Conservation (phyloP, 1,284 basidiomycete genomes). For the Ustilago loliicola region DNA sequence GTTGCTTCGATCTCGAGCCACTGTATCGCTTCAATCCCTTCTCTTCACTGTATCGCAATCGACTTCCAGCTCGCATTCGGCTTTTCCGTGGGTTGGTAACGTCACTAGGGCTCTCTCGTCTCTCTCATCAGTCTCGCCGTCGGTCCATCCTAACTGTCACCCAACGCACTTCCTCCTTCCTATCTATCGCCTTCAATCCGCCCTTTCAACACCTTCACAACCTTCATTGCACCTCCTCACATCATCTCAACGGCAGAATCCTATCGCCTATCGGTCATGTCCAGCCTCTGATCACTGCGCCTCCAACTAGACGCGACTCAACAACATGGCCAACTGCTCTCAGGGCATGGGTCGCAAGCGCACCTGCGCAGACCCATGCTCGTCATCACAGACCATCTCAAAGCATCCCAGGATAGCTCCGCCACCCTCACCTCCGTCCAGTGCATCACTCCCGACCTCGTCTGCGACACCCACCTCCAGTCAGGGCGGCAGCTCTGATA, state of each 20-base stretch:
- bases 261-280: slow-evolving; percentile 11
- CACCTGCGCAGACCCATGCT: slow-evolving; percentile 15
- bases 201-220: not conserved
- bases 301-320: not conserved
- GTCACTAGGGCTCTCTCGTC: not conserved
- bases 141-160: not conserved
- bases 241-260: not conserved
- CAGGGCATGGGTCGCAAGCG: slow-evolving; percentile 25
- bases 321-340: slow-evolving; percentile 4
- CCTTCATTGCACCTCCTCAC: not conserved
- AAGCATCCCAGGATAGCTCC: slow-evolving; percentile 17
- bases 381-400: slow-evolving; percentile 8
- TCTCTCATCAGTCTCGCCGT: not conserved
- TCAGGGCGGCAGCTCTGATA: not conserved
- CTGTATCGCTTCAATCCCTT: not conserved
- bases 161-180: not conserved
- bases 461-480: not conserved
- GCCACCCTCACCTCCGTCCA: not conserved
- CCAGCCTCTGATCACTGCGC: not conserved
- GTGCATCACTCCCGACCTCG: not conserved
- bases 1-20: not conserved
- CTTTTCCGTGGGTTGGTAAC: not conserved
- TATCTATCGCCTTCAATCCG: not conserved
- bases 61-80: not conserved
- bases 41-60: not conserved